Base-by-base conservation (phyloP, 1,139 yeast genomes). In the Sugiyamaella castrensis region DNA sequence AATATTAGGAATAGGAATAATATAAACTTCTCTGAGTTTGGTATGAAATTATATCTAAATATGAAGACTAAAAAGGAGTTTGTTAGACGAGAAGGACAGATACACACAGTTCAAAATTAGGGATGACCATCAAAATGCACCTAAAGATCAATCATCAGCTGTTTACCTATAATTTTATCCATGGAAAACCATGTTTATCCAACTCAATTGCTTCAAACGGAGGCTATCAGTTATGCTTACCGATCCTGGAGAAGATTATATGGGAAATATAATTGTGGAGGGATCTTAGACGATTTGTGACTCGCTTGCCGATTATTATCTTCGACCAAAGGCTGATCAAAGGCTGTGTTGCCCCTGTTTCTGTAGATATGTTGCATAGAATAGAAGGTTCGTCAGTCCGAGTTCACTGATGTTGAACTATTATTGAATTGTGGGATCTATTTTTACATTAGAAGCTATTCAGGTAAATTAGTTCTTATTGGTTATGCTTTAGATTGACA, bases 1-100 rank as follows among this genome's bases (percentile, higher is more conserved):
- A 73, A 54, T 73, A 76, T 76, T n/a, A n/a, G n/a, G n/a, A n/a
- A n/a, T n/a, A 75, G 52, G 64, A 73, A 54, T 73, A 76, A 76
- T 61, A 62, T 39, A 64, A 65, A 43, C 58, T 74, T 10, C 3
- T 69, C 74, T 33, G 79, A 75, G 55, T 75, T 75, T 62, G 79
- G 79, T 1, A 74, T 75, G 78, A 67, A 68, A 50, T 71, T 74
- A 0, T 65, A 71, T 24, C 77, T 79, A 1, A 55, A 58, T 32
- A 30, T 50, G 27, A 59, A 61, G 37, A 73, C 76, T 1, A 60
- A 67, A 37, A 52, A 59, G 10, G 57, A 53, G 8, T 68, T 66
- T 51, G 70, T 73, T 37, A 62, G 70, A 68, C 39, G 42, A 53
- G 5, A 51, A 54, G n/a, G 70, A 74, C 48, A 49, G 67, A 35